These are phyloP conservation scores for Prunus kanzakura DNA, from an alignment of 306 rosid species.

Conservation along the genomic window DNA sequence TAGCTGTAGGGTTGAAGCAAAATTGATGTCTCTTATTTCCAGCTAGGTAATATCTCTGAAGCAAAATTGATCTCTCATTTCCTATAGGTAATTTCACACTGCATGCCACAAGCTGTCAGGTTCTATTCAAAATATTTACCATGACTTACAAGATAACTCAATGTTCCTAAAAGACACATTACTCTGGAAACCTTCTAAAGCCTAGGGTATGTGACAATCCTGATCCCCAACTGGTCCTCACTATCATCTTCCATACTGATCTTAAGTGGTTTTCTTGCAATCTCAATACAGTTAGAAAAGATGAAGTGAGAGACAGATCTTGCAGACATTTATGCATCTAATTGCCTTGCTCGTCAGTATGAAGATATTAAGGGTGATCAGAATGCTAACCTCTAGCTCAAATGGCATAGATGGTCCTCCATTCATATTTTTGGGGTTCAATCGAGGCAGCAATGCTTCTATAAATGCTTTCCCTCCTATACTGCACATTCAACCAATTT, in stretches of 20 bases:
- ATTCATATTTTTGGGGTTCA: conserved; percentile 68
- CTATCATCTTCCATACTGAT: background rate
- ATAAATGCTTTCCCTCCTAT: conserved; percentile 93
- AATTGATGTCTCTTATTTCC: too few species aligned
- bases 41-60: too few species aligned
- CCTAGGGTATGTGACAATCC: background rate
- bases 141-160: too few species aligned
- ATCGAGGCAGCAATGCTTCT: conserved; percentile 75
- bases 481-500: conserved; percentile 36
- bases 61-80: too few species aligned
- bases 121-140: background rate
- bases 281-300: background rate
- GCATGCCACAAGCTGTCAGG: background rate
- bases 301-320: background rate
- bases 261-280: background rate
- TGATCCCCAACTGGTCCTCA: background rate
- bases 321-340: conserved; percentile 2
- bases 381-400: conserved; percentile 75
- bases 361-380: conserved; percentile 6
- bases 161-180: background rate
- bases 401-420: conserved; percentile 96
- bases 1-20: too few species aligned
- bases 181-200: background rate
- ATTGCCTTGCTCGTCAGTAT: background rate
- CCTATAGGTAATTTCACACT: background rate